Conservation (phyloP, 2,329 filamentous ascomycete genomes). For the Chrysosporium keratinophilum region DNA sequence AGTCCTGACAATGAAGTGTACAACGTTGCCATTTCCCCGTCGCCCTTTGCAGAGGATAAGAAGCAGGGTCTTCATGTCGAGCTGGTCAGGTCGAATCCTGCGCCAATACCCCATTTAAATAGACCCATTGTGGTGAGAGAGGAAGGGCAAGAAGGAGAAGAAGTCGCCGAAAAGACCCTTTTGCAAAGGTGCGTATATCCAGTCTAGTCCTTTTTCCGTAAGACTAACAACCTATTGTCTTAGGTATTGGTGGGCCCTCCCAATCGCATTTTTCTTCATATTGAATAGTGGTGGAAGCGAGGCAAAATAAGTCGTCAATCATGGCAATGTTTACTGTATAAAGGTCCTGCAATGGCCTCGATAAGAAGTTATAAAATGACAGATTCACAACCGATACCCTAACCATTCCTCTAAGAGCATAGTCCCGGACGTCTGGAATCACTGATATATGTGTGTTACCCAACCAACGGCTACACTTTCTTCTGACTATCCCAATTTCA, state of each 20-base stretch:
- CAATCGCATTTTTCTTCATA: slow-evolving; percentile 33
- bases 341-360: background rate
- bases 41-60: background rate
- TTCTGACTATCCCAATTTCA: too few species aligned
- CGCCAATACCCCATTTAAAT: slow-evolving; percentile 32
- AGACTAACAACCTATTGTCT: background rate
- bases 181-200: slow-evolving; percentile 24
- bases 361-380: background rate
- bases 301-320: background rate
- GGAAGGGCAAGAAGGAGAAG: slow-evolving; percentile 28
- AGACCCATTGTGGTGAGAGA: slow-evolving; percentile 31
- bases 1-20: slow-evolving; percentile 30
- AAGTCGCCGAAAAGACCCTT: slow-evolving; percentile 35
- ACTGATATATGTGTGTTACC: too few species aligned
- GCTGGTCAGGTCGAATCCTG: slow-evolving; percentile 25
- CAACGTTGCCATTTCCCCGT: slow-evolving; percentile 30
- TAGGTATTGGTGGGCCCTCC: slow-evolving; percentile 41
- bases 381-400: too few species aligned
- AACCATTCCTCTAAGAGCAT: too few species aligned
- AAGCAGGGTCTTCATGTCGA: slow-evolving; percentile 23
- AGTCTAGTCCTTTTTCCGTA: background rate
- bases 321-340: background rate
- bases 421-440: too few species aligned
- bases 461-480: too few species aligned
- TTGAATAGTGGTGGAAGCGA: slow-evolving; percentile 31